Conservation (phyloP, 495 filamentous ascomycete genomes). For the Podospora pseudocomata region DNA sequence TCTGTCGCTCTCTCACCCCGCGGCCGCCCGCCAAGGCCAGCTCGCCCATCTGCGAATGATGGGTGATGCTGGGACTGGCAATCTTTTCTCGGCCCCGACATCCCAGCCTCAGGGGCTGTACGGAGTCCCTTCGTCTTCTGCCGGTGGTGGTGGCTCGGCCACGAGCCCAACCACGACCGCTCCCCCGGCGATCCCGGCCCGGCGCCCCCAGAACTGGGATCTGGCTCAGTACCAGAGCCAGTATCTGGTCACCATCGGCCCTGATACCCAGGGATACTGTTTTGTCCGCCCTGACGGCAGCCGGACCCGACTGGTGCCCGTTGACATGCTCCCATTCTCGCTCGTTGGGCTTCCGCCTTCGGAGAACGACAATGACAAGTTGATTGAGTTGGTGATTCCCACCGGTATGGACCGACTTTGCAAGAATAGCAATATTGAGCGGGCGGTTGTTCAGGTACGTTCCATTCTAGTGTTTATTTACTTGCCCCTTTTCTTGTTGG, state of each 20-base stretch:
- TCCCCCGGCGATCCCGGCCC: neutral
- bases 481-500: conserved; percentile 9
- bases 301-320: conserved; percentile 59
- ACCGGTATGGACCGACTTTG: conserved; percentile 34
- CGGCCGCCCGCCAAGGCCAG: neutral
- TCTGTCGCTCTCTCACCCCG: neutral
- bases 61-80: no score
- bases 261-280: conserved; percentile 42
- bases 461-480: conserved; percentile 5
- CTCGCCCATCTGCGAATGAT: neutral
- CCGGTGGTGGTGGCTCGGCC: neutral
- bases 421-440: conserved; percentile 32
- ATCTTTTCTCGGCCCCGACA: neutral
- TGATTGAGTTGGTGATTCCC: conserved; percentile 44
- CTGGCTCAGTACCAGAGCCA: neutral
- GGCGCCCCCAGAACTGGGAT: neutral
- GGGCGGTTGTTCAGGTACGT: conserved; percentile 23
- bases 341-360: conserved; percentile 34
- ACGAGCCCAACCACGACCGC: neutral
- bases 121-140: neutral
- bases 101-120: neutral
- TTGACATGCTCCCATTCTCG: conserved; percentile 57
- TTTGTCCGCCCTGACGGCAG: conserved; percentile 55
- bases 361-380: conserved; percentile 30
- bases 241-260: neutral